These are phyloP conservation scores for Alternaria gansuensis DNA, from an alignment of 2,329 filamentous ascomycete species.

Conservation along the genomic window DNA sequence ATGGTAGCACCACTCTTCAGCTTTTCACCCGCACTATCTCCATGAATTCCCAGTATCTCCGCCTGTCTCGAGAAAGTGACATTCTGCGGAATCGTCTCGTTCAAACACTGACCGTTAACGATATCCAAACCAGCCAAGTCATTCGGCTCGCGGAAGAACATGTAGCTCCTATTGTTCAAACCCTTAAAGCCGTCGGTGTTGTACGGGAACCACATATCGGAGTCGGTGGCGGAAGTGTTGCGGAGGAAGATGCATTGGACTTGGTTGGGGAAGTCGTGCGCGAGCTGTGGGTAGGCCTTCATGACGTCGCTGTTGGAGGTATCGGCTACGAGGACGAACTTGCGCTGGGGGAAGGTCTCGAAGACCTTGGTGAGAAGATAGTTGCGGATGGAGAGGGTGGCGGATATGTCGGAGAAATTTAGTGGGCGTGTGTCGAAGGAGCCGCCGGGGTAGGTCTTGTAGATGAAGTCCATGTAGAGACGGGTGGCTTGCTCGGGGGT, in stretches of 20 bases:
- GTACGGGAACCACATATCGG: conserved; percentile 74
- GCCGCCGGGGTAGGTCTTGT: conserved; percentile 77
- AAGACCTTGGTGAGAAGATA: conserved; percentile 76
- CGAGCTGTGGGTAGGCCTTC: conserved; percentile 69
- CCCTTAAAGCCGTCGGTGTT: conserved; percentile 75
- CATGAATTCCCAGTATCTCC: conserved; percentile 50
- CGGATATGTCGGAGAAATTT: conserved; percentile 79
- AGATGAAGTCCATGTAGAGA: conserved; percentile 83
- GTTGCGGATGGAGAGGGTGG: conserved; percentile 74
- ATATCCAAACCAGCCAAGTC: conserved; percentile 74
- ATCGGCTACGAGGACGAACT: conserved; percentile 79
- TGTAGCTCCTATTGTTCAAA: conserved; percentile 72
- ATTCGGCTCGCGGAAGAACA: conserved; percentile 80
- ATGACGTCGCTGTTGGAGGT: conserved; percentile 81
- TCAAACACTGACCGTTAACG: conserved; percentile 72
- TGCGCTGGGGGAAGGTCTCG: conserved; percentile 75
- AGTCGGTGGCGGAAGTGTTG: conserved; percentile 76
- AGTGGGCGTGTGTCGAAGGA: conserved; percentile 78
- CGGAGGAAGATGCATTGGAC: conserved; percentile 81
- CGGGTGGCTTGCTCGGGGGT: conserved; percentile 80
- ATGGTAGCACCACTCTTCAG: conserved; percentile 41
- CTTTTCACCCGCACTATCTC: conserved; percentile 34
- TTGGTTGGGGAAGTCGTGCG: conserved; percentile 71
- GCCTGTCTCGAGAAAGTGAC: conserved; percentile 67
- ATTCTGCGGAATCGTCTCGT: conserved; percentile 71